Base-by-base conservation (phyloP, 1,139 yeast genomes). In the Scheffersomyces parashehatae region DNA sequence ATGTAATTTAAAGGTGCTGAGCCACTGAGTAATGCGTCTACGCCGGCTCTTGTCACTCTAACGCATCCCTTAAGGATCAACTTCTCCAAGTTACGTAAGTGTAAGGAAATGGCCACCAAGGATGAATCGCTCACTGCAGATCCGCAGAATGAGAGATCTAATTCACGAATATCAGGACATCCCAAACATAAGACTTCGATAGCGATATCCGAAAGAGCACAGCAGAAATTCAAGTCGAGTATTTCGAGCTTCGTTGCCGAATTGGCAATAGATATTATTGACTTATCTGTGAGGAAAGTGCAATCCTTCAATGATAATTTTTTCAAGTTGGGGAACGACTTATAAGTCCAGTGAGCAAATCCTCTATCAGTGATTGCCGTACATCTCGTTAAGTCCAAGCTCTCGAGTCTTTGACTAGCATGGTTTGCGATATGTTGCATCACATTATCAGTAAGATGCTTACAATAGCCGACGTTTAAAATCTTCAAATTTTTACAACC, bases 291-390 rank as follows among this genome's bases (percentile, higher is more conserved):
- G 43, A 86, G 65, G 55, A 83, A 85, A 0, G 91, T 84, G 58
- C 95, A 86, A 58, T 86, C 93, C 49, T 82, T 79, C 44, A 86
- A 64, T 15, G 81, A 74, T 40, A 86, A 64, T 41, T 68, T 72
- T 45, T 65, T 71, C 52, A 86, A 62, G 28, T 73, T 71, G 1
- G 83, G 77, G 52, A 85, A 84, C 24, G 71, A 71, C 37, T 70
- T 66, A 50, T 74, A 70, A 1, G 82, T 68, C 90, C 90, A 85
- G 52, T 72, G 76, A 24, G 80, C 74, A 58, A 85, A 86, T 0
- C 93, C 93, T 37, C 74, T 72, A 60, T 86, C 93, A 2, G 91
- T 84, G 34, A 86, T 83, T 1, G 89, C 81, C 9, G 91, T 85
- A 58, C 95, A 86, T 46, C 95, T 70, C 1, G 91, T 82, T 44